phyloP scores from a whole-genome alignment of 148 eudicot species.

The Rheum nobile region DNA sequence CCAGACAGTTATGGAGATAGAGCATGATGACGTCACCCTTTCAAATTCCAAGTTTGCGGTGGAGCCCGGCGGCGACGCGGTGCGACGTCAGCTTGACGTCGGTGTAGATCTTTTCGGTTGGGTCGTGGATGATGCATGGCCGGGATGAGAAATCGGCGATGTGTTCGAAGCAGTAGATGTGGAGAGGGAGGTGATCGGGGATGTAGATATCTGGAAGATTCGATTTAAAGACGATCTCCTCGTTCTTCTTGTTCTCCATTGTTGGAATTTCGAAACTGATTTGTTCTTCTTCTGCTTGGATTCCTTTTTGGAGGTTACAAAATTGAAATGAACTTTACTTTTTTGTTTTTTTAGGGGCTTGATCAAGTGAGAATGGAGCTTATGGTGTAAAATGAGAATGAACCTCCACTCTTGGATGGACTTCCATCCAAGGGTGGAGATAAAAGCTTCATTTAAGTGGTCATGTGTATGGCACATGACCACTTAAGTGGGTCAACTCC shows the following conservation, averaged over 20 bases:
- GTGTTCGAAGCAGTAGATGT: constrained; percentile 28
- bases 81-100: constrained; percentile 24
- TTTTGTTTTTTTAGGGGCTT: too few relatives aligned
- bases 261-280: background rate
- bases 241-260: constrained; percentile 9
- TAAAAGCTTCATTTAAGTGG: too few relatives aligned
- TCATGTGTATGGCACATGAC: too few relatives aligned
- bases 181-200: constrained; percentile 45
- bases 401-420: too few relatives aligned
- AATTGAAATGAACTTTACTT: too few relatives aligned
- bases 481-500: too few relatives aligned
- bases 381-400: too few relatives aligned
- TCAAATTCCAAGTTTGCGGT: constrained; percentile 12
- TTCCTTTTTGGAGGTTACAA: too few relatives aligned
- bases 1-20: constrained; percentile 36
- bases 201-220: constrained; percentile 54
- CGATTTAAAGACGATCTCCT: constrained; percentile 42
- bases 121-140: constrained; percentile 27
- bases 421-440: too few relatives aligned
- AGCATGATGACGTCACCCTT: constrained; percentile 41
- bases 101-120: constrained; percentile 18
- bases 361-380: too few relatives aligned
- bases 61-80: constrained; percentile 14
- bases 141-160: constrained; percentile 15
- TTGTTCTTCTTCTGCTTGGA: too few relatives aligned